Conservation (phyloP, 2,329 filamentous ascomycete genomes). For the Xylariaceae sp. region DNA sequence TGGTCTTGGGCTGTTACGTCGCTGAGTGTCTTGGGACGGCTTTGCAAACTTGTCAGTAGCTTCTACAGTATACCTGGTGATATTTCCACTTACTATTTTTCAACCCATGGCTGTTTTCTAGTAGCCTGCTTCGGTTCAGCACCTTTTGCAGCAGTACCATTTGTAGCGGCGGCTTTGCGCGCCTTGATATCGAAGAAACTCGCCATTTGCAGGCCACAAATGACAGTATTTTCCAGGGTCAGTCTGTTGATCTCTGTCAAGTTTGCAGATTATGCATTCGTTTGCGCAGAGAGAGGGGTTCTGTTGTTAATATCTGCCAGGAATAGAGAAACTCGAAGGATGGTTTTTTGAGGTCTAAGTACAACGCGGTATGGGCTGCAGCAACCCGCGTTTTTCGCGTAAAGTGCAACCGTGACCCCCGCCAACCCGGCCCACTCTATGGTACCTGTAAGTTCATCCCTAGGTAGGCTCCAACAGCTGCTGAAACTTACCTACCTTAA, state of each 20-base stretch:
- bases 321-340: too few species aligned
- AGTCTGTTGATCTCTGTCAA: not conserved
- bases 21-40: constrained; percentile 86
- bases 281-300: not conserved
- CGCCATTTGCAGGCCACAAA: constrained; percentile 55
- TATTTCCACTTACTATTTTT: constrained; percentile 76
- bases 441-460: too few species aligned
- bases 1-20: constrained; percentile 98
- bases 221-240: too few species aligned
- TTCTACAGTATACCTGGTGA: not conserved
- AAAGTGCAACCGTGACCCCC: too few species aligned
- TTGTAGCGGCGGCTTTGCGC: constrained; percentile 70
- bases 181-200: constrained; percentile 97
- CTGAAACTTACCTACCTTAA: too few species aligned
- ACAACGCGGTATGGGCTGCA: too few species aligned
- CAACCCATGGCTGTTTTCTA: constrained; percentile 88
- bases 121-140: constrained; percentile 60
- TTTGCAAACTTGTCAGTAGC: constrained; percentile 39
- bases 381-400: constrained; percentile 17
- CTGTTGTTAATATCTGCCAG: not conserved
- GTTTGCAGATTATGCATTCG: not conserved
- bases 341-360: too few species aligned
- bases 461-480: too few species aligned
- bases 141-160: constrained; percentile 58
- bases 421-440: too few species aligned